Conservation (phyloP, 2,329 filamentous ascomycete species). For the Colletotrichum godetiae region DNA sequence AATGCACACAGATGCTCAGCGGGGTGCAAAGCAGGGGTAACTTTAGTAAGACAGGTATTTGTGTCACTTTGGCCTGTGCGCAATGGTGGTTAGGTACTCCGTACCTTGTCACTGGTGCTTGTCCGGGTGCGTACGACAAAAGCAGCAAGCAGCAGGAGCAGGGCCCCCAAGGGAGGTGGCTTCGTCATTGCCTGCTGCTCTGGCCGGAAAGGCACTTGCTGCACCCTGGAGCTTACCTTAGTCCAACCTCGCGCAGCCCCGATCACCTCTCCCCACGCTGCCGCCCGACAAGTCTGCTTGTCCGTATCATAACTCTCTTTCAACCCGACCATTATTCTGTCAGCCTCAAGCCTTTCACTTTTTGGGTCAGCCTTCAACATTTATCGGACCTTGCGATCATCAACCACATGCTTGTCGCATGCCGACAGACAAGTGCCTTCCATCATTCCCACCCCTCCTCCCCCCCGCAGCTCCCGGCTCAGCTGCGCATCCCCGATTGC, state of each 20-base stretch:
- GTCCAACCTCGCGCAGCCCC: conserved; percentile 28
- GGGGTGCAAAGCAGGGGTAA: conserved; percentile 33
- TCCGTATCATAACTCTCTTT: conserved; percentile 3
- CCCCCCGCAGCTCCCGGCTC: conserved; percentile 30
- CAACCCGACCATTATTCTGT: conserved; percentile 10
- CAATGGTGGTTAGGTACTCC: not conserved
- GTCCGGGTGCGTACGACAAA: conserved; percentile 19
- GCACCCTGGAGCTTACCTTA: conserved; percentile 32
- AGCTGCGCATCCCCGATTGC: conserved; percentile 33
- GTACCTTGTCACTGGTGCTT: not conserved
- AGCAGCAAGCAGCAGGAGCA: conserved; percentile 8
- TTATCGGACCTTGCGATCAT: not conserved
- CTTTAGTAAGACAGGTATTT: conserved; percentile 5
- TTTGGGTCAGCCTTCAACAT: not conserved
- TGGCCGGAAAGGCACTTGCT: conserved; percentile 29
- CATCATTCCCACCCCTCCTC: conserved; percentile 17
- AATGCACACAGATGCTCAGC: not conserved
- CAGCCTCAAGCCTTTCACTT: not conserved
- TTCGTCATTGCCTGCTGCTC: conserved; percentile 35
- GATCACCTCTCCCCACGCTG: conserved; percentile 28
- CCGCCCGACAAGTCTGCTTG: conserved; percentile 12
- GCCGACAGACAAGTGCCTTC: conserved; percentile 6
- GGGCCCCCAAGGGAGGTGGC: conserved; percentile 18
- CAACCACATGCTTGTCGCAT: conserved; percentile 2
- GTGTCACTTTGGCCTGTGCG: conserved; percentile 28